These are phyloP conservation scores for Fusarium tupiense DNA, from an alignment of 2,329 filamentous ascomycete genomes.

Conservation along the genomic window DNA sequence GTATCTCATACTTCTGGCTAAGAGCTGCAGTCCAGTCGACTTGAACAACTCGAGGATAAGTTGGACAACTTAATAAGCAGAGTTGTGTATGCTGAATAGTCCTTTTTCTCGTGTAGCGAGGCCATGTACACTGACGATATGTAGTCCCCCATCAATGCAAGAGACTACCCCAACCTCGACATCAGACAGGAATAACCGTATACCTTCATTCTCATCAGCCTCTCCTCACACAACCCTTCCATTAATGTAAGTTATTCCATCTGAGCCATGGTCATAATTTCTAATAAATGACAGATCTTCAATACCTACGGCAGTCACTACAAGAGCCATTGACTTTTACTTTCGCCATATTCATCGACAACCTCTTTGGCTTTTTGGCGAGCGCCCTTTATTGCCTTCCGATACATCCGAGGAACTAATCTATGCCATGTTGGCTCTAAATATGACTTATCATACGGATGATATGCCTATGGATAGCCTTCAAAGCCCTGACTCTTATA, in stretches of 20 bases:
- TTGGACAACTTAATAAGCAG: conserved; percentile 18
- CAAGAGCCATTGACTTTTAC: conserved; percentile 13
- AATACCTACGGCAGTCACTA: background rate
- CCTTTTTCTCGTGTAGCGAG: fast-evolving
- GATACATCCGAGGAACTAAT: conserved; percentile 1
- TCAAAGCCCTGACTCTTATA: background rate
- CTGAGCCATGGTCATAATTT: fast-evolving
- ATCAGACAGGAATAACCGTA: background rate
- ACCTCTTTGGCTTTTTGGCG: conserved; percentile 22
- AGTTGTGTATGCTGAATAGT: conserved; percentile 1
- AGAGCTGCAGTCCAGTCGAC: conserved; percentile 4
- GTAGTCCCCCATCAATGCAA: background rate
- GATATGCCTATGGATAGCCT: background rate
- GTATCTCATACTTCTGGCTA: fast-evolving
- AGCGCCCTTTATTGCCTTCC: background rate
- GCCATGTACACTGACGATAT: fast-evolving
- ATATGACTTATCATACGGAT: background rate
- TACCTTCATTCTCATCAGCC: background rate
- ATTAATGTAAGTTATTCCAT: background rate
- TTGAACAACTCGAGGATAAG: conserved; percentile 28
- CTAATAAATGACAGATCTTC: background rate
- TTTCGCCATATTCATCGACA: conserved; percentile 25
- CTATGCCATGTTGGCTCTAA: conserved; percentile 6
- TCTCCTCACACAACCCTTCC: background rate
- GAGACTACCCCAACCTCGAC: background rate